Evolutionary conservation across 2,329 filamentous ascomycete species (phyloP), one percentile per base, ranked within the genome.

Genomic region (Elsinoe australis): DNA sequence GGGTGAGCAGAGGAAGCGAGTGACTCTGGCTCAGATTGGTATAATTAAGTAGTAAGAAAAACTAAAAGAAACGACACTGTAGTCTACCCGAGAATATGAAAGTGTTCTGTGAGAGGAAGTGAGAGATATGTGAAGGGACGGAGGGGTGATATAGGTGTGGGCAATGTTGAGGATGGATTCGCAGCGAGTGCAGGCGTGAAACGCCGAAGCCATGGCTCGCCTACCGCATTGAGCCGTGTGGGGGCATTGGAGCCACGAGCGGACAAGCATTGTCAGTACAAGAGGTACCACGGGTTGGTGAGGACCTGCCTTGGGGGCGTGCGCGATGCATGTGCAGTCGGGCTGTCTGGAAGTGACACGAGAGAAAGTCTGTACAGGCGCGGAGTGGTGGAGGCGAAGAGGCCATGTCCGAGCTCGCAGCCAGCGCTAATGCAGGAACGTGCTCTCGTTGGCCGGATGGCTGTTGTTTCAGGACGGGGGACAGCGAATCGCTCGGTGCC

Each of bases 1-100:
- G 39, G 39, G 26, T 29, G 39, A 44, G 39, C 26, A 44, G 39
- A 44, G 39, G 17, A 31, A 44, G 39, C 39, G 39, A 44, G 39
- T 44, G 39, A 44, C 39, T 44, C 39, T 44, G 21, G 39, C 39
- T 44, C 26, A 4, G 18, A 7, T 7, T 29, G 18, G 12, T 10
- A 17, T n/a, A 32, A 44, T 44, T 44, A 44, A 44, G 39, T 44
- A 44, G 28, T 44, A 32, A 44, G 28, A 29, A 29, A 44, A 32
- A 15, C 39, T 17, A 44, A 32, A 44, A 44, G 31, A 15, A 44
- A 44, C 29, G 39, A 44, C 21, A 44, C 39, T 24, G 24, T 21
- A 29, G 39, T 44, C 39, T 32, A 44, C 39, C 39, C 24, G 39
- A 44, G 39, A 44, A 44, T 44, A 26, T 17, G 39, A 29, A 44